These are phyloP conservation scores for Neofusicoccum kwambonambiense DNA, from an alignment of 2,329 filamentous ascomycete genomes.

Conservation along the genomic window DNA sequence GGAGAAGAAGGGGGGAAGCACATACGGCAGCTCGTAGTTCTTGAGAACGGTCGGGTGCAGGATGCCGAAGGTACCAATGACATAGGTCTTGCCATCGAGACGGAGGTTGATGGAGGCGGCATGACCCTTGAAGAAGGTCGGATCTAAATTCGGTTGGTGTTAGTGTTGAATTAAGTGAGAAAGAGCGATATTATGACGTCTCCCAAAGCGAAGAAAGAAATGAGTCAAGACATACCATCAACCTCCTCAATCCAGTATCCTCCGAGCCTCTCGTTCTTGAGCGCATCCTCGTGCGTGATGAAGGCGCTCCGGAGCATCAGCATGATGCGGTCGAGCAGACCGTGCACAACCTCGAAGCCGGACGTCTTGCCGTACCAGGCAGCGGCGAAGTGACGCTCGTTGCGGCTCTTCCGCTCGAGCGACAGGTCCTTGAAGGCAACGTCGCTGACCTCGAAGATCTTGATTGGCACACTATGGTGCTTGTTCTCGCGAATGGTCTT, in stretches of 20 bases:
- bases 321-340: slow-evolving; percentile 86
- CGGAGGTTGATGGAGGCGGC: slow-evolving; percentile 81
- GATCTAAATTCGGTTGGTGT: slow-evolving; percentile 49
- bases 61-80: slow-evolving; percentile 90
- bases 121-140: slow-evolving; percentile 89
- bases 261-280: slow-evolving; percentile 57
- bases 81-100: slow-evolving; percentile 67
- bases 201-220: not conserved
- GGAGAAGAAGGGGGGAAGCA: slow-evolving; percentile 16
- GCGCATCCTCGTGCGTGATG: slow-evolving; percentile 69
- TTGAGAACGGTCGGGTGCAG: slow-evolving; percentile 90
- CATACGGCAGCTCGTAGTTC: slow-evolving; percentile 83
- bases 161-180: not conserved
- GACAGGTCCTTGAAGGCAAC: slow-evolving; percentile 85
- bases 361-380: slow-evolving; percentile 92
- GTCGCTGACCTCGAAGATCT: slow-evolving; percentile 88
- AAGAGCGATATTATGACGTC: not conserved
- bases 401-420: slow-evolving; percentile 81
- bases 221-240: slow-evolving; percentile 56
- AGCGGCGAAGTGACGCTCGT: slow-evolving; percentile 94
- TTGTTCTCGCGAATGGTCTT: slow-evolving; percentile 96
- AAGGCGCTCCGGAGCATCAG: slow-evolving; percentile 86
- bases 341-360: slow-evolving; percentile 95
- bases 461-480: slow-evolving; percentile 81
- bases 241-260: slow-evolving; percentile 95